Base-by-base conservation (phyloP, 2,329 filamentous ascomycete genomes). In the Hypomyces rosellus region DNA sequence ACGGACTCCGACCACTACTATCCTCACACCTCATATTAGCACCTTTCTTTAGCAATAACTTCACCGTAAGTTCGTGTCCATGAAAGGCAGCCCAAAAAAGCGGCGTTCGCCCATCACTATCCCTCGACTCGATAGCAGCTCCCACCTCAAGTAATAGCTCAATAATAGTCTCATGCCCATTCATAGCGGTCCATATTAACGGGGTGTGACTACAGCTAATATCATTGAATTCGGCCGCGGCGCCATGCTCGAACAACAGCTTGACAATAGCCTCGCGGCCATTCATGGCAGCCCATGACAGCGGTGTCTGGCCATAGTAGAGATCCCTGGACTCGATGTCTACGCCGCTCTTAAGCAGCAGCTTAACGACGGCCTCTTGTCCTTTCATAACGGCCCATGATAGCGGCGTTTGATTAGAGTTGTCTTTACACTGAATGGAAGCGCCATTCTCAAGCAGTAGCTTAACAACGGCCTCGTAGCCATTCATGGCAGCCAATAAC, bases 181-280 rank as follows among this genome's bases (percentile, higher is more conserved):
- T 45, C 7, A 14, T 11, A 22, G 50, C 37, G 4, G 51, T 47
- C n/a, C 18, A 34, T 15, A 38, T 4, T 6, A 53, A 33, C 4
- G 50, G 40, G n/a, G 37, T 46, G 2, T 33, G 12, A 12, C 8
- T 15, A 2, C 15, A 5, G 5, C 3, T 34, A 18, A 2, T 16
- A 34, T 48, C 34, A 18, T 3, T 34, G 6, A 25, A 34, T 15
- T 45, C 41, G 1, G 33, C 15, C 13, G 44, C 41, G 5, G 41
- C 36, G 15, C n/a, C 41, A 11, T 45, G 34, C 12, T 42, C 13
- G 18, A 46, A 15, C 6, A 25, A 3, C 20, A 52, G 20, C 49
- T 41, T 43, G n/a, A 49, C 46, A 18, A 54, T 33, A 9, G 45
- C 41, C 16, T 52, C 44, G 14, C 57, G 43, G 3, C 60, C 58